Percentiles rank a stretch among this genome's conserved stretches.
Conservation (phyloP, 148 eudicot genomes). For the Rhododendron mucronatum region DNA sequence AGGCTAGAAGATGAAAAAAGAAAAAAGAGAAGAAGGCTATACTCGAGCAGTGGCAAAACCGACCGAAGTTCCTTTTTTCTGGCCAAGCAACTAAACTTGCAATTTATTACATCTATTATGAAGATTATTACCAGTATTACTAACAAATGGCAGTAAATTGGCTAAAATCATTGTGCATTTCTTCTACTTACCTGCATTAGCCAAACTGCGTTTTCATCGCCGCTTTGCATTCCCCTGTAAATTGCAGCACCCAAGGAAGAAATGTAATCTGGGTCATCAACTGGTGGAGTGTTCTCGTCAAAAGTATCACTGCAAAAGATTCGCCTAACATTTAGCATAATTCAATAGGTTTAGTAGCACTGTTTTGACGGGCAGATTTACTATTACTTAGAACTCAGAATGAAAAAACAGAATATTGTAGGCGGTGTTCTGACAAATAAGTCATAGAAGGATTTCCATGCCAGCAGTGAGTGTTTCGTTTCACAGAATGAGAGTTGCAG, state of each 20-base stretch:
- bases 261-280: conserved; percentile 42
- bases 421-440: neutral
- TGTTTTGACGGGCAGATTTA: neutral
- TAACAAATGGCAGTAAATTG: neutral
- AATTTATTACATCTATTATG: neutral
- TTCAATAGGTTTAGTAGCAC: neutral
- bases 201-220: conserved; percentile 49
- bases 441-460: neutral
- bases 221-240: conserved; percentile 50
- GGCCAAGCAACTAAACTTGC: neutral
- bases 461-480: neutral
- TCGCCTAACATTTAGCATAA: neutral
- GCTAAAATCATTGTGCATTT: neutral
- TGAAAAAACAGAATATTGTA: neutral
- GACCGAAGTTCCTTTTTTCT: neutral
- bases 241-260: conserved; percentile 51
- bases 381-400: neutral
- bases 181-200: conserved; percentile 41
- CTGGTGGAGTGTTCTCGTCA: conserved; percentile 55
- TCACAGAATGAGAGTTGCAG: neutral
- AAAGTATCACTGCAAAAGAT: conserved; percentile 40
- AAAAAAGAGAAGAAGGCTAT: neutral
- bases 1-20: no score
- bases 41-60: neutral
- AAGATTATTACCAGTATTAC: neutral